Percentiles rank a stretch among this genome's conserved stretches.
phyloP scores from a whole-genome alignment of 108 stramenopile species.

The Tribonema minus region DNA sequence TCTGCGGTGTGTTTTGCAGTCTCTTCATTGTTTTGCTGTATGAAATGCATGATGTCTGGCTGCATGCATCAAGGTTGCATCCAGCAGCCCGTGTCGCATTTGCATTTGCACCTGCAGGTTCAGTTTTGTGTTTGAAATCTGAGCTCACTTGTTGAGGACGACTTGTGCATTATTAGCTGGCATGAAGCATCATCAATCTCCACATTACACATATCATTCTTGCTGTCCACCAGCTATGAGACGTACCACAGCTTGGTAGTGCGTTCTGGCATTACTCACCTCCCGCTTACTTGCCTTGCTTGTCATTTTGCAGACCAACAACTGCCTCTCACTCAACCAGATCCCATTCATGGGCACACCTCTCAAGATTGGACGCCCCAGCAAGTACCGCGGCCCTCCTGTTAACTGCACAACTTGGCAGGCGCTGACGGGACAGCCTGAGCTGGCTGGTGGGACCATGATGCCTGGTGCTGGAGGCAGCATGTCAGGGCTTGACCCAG shows the following conservation, averaged over 20 bases:
- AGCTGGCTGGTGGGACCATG: too few species aligned
- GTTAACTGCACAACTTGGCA: slow-evolving; percentile 71
- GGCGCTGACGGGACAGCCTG: slow-evolving; percentile 71
- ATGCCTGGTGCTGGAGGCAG: background rate
- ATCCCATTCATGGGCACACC: slow-evolving; percentile 77
- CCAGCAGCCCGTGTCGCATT: background rate
- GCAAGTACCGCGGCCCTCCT: slow-evolving; percentile 76
- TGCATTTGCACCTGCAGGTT: background rate
- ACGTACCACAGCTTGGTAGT: too few species aligned
- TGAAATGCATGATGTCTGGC: background rate
- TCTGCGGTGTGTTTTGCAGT: background rate
- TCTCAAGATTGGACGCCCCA: slow-evolving; percentile 74
- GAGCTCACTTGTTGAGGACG: too few species aligned
- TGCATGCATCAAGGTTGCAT: background rate
- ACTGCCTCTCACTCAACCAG: too few species aligned
- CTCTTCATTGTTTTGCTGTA: background rate
- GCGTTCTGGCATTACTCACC: too few species aligned
- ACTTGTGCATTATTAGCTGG: too few species aligned
- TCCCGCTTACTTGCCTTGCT: too few species aligned
- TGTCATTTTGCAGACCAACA: too few species aligned
- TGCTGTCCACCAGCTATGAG: too few species aligned
- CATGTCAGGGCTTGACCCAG: slow-evolving; percentile 11
- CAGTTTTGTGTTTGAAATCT: background rate
- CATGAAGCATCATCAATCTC: too few species aligned
- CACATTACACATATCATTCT: too few species aligned